Conservation (phyloP, 202 grass and related monocot genomes). For the Schoenoplectus tabernaemontani region DNA sequence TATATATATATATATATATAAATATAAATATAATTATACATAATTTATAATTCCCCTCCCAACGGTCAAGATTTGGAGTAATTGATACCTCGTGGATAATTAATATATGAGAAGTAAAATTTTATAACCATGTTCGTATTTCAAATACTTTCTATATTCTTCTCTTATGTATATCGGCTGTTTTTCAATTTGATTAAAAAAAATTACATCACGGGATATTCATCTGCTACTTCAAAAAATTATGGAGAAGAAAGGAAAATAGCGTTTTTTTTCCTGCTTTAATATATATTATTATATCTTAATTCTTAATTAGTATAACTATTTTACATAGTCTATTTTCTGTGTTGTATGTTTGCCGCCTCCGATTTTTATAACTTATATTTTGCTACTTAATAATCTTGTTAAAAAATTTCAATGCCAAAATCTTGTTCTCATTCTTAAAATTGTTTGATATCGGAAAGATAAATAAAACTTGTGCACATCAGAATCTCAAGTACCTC, state of each 20-base stretch:
- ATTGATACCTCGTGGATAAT: neutral
- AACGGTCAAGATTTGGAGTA: neutral
- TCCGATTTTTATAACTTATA: neutral
- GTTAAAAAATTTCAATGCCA: neutral
- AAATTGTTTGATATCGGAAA: neutral
- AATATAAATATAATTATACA: no score
- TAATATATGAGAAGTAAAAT: neutral
- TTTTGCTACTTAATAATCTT: neutral
- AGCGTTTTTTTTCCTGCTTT: neutral
- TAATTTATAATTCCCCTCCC: neutral
- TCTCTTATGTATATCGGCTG: no score
- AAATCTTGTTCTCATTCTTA: neutral
- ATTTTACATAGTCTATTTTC: neutral
- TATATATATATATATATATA: no score
- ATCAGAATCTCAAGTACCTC: neutral
- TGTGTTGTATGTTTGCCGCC: neutral
- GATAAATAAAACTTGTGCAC: neutral
- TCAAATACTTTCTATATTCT: no score
- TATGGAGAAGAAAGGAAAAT: neutral
- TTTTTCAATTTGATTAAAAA: no score
- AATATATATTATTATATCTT: neutral
- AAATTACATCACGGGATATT: no score
- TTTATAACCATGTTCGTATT: no score
- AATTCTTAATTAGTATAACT: neutral
- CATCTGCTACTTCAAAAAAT: no score